These are phyloP conservation scores for Coniochaeta sp. DNA, from an alignment of 2,329 filamentous ascomycete genomes.

Conservation along the genomic window DNA sequence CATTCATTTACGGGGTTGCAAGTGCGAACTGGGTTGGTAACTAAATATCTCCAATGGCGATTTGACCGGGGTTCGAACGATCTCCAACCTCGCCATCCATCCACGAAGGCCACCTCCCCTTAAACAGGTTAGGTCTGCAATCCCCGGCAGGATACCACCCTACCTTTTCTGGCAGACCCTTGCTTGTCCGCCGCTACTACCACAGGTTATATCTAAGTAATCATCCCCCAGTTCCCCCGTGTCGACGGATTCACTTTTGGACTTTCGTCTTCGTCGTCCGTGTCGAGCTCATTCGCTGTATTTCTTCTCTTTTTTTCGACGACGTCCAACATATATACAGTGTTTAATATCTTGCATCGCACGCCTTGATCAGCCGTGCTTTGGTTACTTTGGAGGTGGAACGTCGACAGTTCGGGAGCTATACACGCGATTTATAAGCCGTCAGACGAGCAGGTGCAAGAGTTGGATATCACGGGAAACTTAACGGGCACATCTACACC, in stretches of 20 bases:
- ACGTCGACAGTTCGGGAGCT: neutral
- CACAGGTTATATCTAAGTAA: constrained; percentile 1
- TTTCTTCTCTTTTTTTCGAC: neutral
- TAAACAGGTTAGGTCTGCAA: neutral
- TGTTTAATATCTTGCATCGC: neutral
- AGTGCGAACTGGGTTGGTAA: too few relatives aligned
- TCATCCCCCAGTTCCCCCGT: neutral
- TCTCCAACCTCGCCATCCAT: neutral
- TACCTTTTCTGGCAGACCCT: neutral
- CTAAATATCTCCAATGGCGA: neutral
- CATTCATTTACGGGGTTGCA: neutral
- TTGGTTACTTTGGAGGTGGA: neutral
- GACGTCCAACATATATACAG: neutral
- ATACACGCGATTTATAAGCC: neutral
- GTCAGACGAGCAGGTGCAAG: too few relatives aligned
- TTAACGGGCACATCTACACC: too few relatives aligned
- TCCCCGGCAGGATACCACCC: neutral
- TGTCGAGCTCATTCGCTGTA: neutral
- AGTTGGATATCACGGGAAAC: neutral
- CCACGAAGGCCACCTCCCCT: too few relatives aligned
- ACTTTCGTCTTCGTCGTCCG: neutral
- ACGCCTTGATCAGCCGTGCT: neutral
- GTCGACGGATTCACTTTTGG: neutral
- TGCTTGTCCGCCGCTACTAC: neutral
- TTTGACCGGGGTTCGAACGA: constrained; percentile 1